Conservation (phyloP, 768 basidiomycete species). For the Crassisporium funariophilum region DNA sequence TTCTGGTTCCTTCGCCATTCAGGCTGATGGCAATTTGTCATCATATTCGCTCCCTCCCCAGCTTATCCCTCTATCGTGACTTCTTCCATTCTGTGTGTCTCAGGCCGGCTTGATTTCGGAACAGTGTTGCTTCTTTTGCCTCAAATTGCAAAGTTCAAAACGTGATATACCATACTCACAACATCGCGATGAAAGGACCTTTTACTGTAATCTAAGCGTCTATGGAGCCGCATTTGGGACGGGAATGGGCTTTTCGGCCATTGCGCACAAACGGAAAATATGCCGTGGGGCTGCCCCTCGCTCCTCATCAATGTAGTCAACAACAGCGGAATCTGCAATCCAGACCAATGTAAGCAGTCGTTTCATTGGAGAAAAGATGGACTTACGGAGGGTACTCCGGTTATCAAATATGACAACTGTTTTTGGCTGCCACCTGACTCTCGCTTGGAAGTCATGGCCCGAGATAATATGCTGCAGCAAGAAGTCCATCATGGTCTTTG, state of each 20-base stretch:
- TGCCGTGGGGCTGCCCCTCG: conserved; percentile 9
- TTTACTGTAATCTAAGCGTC: background rate
- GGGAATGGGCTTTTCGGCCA: conserved; percentile 12
- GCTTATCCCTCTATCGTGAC: too few species aligned
- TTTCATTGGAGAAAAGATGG: background rate
- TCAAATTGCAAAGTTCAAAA: too few species aligned
- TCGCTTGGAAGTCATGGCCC: conserved; percentile 27
- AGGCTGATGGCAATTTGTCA: too few species aligned
- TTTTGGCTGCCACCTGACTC: conserved; percentile 26
- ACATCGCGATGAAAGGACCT: too few species aligned
- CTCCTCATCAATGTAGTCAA: conserved; percentile 14
- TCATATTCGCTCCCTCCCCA: too few species aligned
- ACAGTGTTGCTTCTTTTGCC: too few species aligned
- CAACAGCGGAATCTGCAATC: conserved; percentile 10
- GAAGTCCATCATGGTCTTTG: conserved; percentile 23
- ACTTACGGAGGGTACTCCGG: conserved; percentile 15
- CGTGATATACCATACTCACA: too few species aligned
- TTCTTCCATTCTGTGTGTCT: too few species aligned
- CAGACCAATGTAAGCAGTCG: background rate
- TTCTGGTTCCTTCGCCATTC: too few species aligned
- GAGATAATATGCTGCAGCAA: conserved; percentile 25
- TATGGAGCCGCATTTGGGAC: background rate
- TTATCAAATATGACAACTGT: conserved; percentile 23
- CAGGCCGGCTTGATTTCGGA: too few species aligned
- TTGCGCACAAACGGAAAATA: conserved; percentile 17